These are phyloP conservation scores for Davidsoniella australis DNA, from an alignment of 2,329 filamentous ascomycete species.

Conservation along the genomic window DNA sequence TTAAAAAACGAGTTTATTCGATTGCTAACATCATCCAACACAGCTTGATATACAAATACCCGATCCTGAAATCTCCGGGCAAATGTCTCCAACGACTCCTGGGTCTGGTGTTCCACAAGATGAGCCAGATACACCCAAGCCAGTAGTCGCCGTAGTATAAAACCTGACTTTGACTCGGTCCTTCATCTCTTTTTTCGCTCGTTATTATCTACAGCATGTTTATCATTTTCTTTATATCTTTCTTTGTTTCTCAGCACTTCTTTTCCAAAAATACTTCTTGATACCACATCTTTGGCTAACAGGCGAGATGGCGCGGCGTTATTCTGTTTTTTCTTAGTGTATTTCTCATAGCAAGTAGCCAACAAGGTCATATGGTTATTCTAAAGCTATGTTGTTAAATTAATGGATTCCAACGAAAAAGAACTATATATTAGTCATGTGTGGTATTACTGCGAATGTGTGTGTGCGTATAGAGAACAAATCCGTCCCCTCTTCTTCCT, in stretches of 20 bases:
- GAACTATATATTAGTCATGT: too few relatives aligned
- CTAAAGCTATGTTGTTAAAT: too few relatives aligned
- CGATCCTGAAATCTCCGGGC: constrained; percentile 51
- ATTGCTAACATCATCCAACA: neutral
- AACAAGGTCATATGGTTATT: too few relatives aligned
- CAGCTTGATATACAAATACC: constrained; percentile 69
- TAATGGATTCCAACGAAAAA: too few relatives aligned
- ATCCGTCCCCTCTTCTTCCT: neutral
- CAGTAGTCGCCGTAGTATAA: neutral
- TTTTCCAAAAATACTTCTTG: neutral
- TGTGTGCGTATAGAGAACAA: too few relatives aligned
- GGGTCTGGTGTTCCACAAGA: constrained; percentile 13
- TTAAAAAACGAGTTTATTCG: neutral
- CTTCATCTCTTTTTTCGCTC: neutral
- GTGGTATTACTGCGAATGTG: too few relatives aligned
- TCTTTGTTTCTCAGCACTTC: neutral
- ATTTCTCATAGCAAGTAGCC: neutral
- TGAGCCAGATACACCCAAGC: constrained; percentile 1
- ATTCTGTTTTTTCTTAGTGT: too few relatives aligned
- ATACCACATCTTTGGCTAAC: neutral
- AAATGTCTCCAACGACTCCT: constrained; percentile 28
- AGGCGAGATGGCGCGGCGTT: too few relatives aligned
- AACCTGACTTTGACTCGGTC: too few relatives aligned
- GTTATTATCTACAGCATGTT: neutral
- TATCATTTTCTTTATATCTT: neutral